phyloP scores from a whole-genome alignment of 805 yeast species.

The Pichia nanzhaoensis region DNA sequence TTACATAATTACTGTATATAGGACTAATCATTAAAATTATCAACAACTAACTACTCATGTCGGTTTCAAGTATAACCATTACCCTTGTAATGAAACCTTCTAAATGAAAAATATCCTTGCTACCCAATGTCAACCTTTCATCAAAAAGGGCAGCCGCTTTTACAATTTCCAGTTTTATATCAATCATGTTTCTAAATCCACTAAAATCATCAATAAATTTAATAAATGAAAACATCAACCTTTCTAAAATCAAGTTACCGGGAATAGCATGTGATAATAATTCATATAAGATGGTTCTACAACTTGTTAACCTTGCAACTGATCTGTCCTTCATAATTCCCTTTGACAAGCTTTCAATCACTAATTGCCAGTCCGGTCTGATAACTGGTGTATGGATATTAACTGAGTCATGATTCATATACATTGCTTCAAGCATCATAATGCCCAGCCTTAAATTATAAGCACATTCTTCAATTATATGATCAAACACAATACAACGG shows the following conservation, averaged over 20 bases:
- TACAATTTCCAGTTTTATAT: conserved; percentile 41
- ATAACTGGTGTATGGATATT: conserved; percentile 45
- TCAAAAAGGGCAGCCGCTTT: conserved; percentile 64
- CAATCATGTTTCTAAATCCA: conserved; percentile 14
- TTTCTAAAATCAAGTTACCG: conserved; percentile 69
- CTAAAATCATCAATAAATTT: conserved; percentile 14
- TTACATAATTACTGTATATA: conserved; percentile 4
- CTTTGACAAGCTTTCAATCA: conserved; percentile 57
- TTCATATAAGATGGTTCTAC: conserved; percentile 72
- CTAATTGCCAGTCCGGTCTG: conserved; percentile 86
- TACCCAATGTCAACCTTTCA: conserved; percentile 80
- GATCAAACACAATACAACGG: conserved; percentile 33
- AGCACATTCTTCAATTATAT: conserved; percentile 49
- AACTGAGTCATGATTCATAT: conserved; percentile 57
- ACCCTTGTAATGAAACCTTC: conserved; percentile 90
- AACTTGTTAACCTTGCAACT: conserved; percentile 53
- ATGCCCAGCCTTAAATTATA: conserved; percentile 76
- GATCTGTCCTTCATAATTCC: conserved; percentile 55
- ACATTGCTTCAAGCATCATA: conserved; percentile 74
- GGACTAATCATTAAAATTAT: not conserved
- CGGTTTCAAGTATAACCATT: conserved; percentile 66
- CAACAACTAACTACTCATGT: conserved; percentile 5
- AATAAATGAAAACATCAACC: conserved; percentile 35
- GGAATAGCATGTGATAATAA: conserved; percentile 92
- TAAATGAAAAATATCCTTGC: conserved; percentile 85